phyloP scores from a whole-genome alignment of 2,329 filamentous ascomycete genomes.

The Fusarium tuaranense region DNA sequence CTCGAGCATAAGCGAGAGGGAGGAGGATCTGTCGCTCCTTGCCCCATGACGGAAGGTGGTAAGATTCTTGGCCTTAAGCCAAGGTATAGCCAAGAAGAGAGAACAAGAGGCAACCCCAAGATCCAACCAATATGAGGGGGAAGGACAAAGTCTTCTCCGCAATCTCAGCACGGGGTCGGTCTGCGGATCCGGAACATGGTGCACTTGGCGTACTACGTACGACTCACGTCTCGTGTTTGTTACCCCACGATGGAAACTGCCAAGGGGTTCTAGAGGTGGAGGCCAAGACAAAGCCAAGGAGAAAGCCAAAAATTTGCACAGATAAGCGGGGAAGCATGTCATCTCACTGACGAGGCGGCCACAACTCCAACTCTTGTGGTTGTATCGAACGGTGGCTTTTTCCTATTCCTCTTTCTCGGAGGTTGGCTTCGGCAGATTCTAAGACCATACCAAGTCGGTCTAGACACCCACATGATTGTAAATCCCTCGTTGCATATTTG shows the following conservation, averaged over 20 bases:
- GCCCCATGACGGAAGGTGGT: constrained; percentile 24
- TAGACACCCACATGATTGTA: not conserved
- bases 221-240: not conserved
- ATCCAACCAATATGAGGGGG: constrained; percentile 1
- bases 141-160: not conserved
- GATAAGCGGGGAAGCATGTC: constrained; percentile 1
- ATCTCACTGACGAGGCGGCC: not conserved
- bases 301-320: not conserved
- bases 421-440: not conserved
- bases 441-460: not conserved
- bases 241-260: not conserved
- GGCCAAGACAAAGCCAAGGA: constrained; percentile 13
- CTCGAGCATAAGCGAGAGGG: too few species aligned
- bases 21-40: constrained; percentile 18
- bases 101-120: not conserved
- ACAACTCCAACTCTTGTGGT: not conserved
- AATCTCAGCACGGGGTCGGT: not conserved
- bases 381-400: not conserved
- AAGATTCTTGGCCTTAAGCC: constrained; percentile 24
- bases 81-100: constrained; percentile 18
- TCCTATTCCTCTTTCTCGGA: not conserved
- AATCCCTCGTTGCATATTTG: not conserved
- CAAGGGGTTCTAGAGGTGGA: not conserved
- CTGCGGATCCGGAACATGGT: not conserved
- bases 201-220: not conserved